Evolutionary conservation across 176 grass and related monocot genomes (phyloP).

Genomic region (Bolboschoenus planiculmis): DNA sequence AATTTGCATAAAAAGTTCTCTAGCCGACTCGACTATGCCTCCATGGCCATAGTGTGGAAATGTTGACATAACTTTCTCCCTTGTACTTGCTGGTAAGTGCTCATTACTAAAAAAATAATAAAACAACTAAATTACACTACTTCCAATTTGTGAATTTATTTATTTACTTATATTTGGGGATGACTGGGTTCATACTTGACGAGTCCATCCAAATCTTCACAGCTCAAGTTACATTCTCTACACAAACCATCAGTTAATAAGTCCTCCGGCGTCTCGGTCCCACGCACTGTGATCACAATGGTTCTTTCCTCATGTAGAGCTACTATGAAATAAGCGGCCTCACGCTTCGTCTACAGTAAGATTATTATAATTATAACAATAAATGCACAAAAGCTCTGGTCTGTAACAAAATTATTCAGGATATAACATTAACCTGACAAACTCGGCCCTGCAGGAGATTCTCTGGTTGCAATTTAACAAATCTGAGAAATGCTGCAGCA

Average conservation of each 20-base stretch:
- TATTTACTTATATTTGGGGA: neutral
- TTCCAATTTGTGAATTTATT: neutral
- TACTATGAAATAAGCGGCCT: constrained; percentile 93
- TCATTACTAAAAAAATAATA: constrained; percentile 46
- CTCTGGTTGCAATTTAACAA: constrained; percentile 69
- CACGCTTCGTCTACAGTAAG: constrained; percentile 58
- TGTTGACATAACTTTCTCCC: constrained; percentile 64
- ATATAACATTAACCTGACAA: constrained; percentile 52
- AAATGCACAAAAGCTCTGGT: neutral
- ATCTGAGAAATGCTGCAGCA: constrained; percentile 86
- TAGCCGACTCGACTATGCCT: constrained; percentile 83
- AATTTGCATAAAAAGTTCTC: constrained; percentile 93
- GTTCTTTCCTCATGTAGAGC: constrained; percentile 74
- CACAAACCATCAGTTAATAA: constrained; percentile 91
- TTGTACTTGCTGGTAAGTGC: constrained; percentile 47
- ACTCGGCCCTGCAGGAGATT: constrained; percentile 66
- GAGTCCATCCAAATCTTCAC: constrained; percentile 83
- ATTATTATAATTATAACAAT: constrained; percentile 5
- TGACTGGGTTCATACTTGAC: constrained; percentile 44
- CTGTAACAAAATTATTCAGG: neutral
- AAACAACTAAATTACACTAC: constrained; percentile 1
- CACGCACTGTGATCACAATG: constrained; percentile 70
- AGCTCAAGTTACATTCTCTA: constrained; percentile 73
- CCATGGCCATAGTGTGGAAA: constrained; percentile 95
- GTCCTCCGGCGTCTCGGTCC: constrained; percentile 94